phyloP scores from a whole-genome alignment of 257 asterid genomes.

The Solanum clarkiae region DNA sequence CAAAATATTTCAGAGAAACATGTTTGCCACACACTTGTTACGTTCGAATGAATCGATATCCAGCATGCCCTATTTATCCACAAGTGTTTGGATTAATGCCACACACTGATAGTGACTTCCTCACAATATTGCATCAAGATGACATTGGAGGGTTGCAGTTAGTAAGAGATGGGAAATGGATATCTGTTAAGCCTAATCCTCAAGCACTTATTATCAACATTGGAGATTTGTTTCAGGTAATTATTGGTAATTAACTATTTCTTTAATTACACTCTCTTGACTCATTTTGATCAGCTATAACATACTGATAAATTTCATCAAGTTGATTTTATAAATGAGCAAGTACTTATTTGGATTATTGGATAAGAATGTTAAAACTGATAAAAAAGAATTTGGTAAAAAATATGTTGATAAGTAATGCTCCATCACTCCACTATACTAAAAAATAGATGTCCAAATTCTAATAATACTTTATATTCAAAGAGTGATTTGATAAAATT shows the following conservation, averaged over 20 bases:
- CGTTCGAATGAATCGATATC: conserved; percentile 74
- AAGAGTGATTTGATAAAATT: no score
- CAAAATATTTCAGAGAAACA: conserved; percentile 36
- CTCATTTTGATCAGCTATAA: no score
- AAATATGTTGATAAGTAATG: neutral
- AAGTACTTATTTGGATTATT: no score
- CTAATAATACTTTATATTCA: no score
- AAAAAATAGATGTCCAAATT: no score
- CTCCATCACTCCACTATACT: no score
- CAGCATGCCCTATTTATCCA: conserved; percentile 41
- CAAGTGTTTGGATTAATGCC: conserved; percentile 54
- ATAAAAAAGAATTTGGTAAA: no score
- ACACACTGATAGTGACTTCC: conserved; percentile 82
- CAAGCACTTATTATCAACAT: conserved; percentile 66
- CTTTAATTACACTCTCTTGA: neutral
- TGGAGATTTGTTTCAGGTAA: conserved; percentile 83
- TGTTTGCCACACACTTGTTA: conserved; percentile 54
- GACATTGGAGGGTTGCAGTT: conserved; percentile 72
- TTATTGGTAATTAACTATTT: conserved; percentile 28
- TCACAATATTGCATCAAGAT: conserved; percentile 74
- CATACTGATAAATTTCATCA: no score
- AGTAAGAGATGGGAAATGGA: conserved; percentile 63
- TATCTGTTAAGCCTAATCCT: conserved; percentile 70
- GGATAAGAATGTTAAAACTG: neutral
- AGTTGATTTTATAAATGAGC: neutral